phyloP scores from a whole-genome alignment of 2,329 filamentous ascomycete genomes.

The Aspergillus persii region DNA sequence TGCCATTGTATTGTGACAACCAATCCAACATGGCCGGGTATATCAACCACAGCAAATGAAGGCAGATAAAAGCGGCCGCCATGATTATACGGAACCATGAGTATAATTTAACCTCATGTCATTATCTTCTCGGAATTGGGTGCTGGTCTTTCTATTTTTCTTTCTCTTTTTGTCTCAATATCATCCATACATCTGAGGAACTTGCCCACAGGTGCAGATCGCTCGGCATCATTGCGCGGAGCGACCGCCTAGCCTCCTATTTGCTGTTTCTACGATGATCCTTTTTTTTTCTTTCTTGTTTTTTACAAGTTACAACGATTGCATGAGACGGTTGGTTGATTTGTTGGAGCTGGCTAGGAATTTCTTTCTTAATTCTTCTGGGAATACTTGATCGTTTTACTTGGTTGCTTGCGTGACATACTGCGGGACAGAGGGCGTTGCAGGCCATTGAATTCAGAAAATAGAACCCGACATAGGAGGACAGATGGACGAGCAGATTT shows the following conservation, averaged over 20 bases:
- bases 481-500: background rate
- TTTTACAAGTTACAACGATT: background rate
- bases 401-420: too few species aligned
- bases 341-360: too few species aligned
- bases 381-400: background rate
- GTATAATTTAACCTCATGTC: background rate
- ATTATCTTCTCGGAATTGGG: background rate
- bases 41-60: constrained; percentile 10
- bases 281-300: background rate
- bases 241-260: background rate
- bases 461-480: background rate
- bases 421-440: background rate
- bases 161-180: background rate
- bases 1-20: background rate
- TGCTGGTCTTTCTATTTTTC: background rate
- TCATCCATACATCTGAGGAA: background rate
- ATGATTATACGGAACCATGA: background rate
- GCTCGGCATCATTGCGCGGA: background rate
- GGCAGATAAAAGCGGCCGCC: constrained; percentile 4
- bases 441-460: background rate
- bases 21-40: constrained; percentile 8
- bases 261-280: background rate
- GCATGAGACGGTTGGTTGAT: background rate
- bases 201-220: background rate
- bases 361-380: background rate